Base-by-base conservation (phyloP, 2,329 filamentous ascomycete species). In the Cladosporium sphaerospermum region DNA sequence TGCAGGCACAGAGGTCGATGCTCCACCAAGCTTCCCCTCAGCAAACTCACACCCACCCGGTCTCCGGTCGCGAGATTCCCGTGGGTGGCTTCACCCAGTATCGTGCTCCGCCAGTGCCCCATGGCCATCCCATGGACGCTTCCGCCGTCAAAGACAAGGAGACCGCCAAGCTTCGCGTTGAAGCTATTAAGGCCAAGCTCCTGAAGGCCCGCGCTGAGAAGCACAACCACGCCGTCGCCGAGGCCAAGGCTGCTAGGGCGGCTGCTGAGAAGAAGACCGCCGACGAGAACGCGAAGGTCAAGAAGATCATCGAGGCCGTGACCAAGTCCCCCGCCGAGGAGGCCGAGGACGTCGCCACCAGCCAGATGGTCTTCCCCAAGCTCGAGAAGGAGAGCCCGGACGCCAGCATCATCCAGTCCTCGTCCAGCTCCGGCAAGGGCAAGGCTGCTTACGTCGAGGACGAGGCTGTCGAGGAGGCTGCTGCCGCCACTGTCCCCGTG, bases 291-390 rank as follows among this genome's bases (percentile, higher is more conserved):
- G 58, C 59, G 39, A 61, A 62, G 58, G 61, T 64, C 3, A 59
- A 61, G 60, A 62, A 64, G 56, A 63, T 62, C 45, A 57, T 62
- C 45, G 61, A 62, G 49, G 56, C 52, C 56, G 57, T 58, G 28
- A 56, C 42, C 40, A 56, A 56, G 39, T 34, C 42, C 32, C 67
- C 71, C 44, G 58, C 66, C 45, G 61, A 66, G 43, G 67, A 71
- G 51, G 57, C 62, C 9, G 65, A 73, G 47, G 62, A 69, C 39
- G 62, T 67, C 31, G 54, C 56, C 39, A 58, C 63, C 43, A 88
- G 85, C 71, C 83, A 84, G 63, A 96, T 97, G 90, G 91, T 97
- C 67, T 97, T 97, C 80, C 93, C 93, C 56, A 95, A 88, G 71
- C 80, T 97, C 37, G 90, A 96, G 62, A 96, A 95, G 74, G 93